Percentiles rank a stretch among this genome's conserved stretches.
phyloP scores from a whole-genome alignment of 2,329 filamentous ascomycete genomes.

The Lithohypha guttulata region DNA sequence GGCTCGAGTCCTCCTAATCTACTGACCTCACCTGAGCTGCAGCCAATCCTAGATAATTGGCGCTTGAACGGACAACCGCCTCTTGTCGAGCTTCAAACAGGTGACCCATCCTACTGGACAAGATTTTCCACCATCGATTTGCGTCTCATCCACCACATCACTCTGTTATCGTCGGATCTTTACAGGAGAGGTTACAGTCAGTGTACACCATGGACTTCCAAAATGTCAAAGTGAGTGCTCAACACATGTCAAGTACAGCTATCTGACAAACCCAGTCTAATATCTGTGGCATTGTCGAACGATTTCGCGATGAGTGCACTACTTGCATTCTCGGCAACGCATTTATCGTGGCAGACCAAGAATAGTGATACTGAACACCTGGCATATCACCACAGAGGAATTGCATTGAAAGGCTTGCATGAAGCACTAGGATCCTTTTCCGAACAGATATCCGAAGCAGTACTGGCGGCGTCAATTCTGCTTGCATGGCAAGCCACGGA shows the following conservation, averaged over 20 bases:
- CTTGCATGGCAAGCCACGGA: conserved; percentile 94
- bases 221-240: conserved; percentile 72
- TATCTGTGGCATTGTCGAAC: conserved; percentile 70
- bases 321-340: conserved; percentile 86
- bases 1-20: conserved; percentile 50
- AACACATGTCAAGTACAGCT: conserved; percentile 12
- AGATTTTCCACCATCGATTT: conserved; percentile 67
- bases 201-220: conserved; percentile 84
- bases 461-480: conserved; percentile 81
- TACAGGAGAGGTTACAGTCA: conserved; percentile 64
- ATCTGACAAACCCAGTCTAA: conserved; percentile 48
- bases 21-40: conserved; percentile 77
- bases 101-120: conserved; percentile 61
- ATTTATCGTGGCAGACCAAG: conserved; percentile 80
- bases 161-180: conserved; percentile 74
- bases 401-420: conserved; percentile 77
- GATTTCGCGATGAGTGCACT: conserved; percentile 90
- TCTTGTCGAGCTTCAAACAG: conserved; percentile 69
- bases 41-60: conserved; percentile 73
- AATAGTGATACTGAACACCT: conserved; percentile 78
- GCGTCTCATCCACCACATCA: conserved; percentile 81
- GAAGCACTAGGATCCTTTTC: conserved; percentile 79
- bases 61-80: conserved; percentile 73
- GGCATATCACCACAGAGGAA: conserved; percentile 76
- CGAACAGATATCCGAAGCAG: conserved; percentile 75